Base-by-base conservation (phyloP, 805 yeast species). In the Candida arabinofermentans region DNA sequence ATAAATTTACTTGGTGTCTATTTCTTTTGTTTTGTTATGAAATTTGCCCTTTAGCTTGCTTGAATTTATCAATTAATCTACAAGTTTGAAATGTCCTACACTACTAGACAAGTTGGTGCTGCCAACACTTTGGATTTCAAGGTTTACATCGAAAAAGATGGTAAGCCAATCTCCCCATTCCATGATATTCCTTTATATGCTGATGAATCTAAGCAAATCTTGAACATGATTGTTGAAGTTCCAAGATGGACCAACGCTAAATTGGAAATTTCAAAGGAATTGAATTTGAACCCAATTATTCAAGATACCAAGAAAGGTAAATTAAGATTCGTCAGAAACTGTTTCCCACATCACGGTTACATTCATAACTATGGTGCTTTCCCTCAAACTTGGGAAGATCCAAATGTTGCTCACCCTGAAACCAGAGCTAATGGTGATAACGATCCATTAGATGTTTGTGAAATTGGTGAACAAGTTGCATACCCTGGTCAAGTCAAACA, bases 191-290 rank as follows among this genome's bases (percentile, higher is more conserved):
- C 95, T 50, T 77, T 93, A 65, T 90, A 83, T 61, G 97, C 98
- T 58, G 93, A 91, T 70, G 86, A 88, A 65, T 90, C 86, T 62
- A 85, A 86, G 73, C 82, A 90, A 59, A 77, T 90, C 57, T 74
- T 85, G 54, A 86, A 85, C 77, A 59, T 63, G 64, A 51, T 93
- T 57, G 97, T 93, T 50, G 99, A 93, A 71, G 89, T 93, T 53
- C 99, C 99, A 64, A 85, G 98, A 69, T 91, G 97, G 97, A 78
- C 96, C 61, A 93, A 93, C 65, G 98, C 97, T 52, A 93, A 93
- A 75, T 75, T 90, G 66, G 99, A 93, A 70, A 89, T 90, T 68
- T 79, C 85, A 66, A 90, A 89, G 72, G 95, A 86, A 58, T 71
- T 71, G 55, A 68, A 77, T 35, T 75, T 89, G 64, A 93, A 93